A percentile compares a stretch with the other conserved stretches of the same genome.
These are phyloP conservation scores for Ogataea naganishii DNA, from an alignment of 805 yeast genomes.

Conservation along the genomic window DNA sequence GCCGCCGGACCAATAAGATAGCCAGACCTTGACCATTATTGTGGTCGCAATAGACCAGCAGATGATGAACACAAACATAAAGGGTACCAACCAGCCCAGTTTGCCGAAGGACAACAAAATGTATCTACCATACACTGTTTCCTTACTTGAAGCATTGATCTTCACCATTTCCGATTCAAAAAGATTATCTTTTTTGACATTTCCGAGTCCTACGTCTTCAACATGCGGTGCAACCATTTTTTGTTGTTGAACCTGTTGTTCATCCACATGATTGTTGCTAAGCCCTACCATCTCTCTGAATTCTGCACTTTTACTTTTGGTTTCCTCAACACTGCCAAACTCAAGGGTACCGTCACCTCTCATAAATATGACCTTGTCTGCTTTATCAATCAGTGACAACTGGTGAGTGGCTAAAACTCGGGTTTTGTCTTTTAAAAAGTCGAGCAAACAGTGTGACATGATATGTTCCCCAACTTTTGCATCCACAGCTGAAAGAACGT, in stretches of 20 bases:
- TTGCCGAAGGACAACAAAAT: too few relatives aligned
- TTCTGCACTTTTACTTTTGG: slow-evolving; percentile 22
- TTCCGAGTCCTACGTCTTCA: slow-evolving; percentile 13
- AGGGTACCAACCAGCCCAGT: too few relatives aligned
- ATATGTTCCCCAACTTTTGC: slow-evolving; percentile 68
- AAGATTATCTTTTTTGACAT: slow-evolving; percentile 10
- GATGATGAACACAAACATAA: slow-evolving; percentile 1
- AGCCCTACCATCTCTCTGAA: slow-evolving; percentile 40
- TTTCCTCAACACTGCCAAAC: slow-evolving; percentile 3
- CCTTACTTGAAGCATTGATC: slow-evolving; percentile 26
- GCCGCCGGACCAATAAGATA: slow-evolving; percentile 11
- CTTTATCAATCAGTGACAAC: slow-evolving; percentile 27
- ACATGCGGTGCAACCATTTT: slow-evolving; percentile 9
- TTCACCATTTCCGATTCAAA: slow-evolving; percentile 14
- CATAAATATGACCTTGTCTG: slow-evolving; percentile 23
- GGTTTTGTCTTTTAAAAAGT: slow-evolving; percentile 25
- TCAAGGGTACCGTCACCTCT: slow-evolving; percentile 7
- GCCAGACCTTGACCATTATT: slow-evolving; percentile 25
- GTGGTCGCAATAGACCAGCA: slow-evolving; percentile 27
- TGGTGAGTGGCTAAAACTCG: slow-evolving; percentile 33
- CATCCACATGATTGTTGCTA: slow-evolving; percentile 23
- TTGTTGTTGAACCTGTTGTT: slow-evolving; percentile 14
- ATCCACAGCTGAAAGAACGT: slow-evolving; percentile 68
- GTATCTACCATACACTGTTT: too few relatives aligned
- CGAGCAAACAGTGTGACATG: slow-evolving; percentile 32